Percentiles rank a stretch among this genome's conserved stretches.
Evolutionary conservation across 139 green algal species (phyloP).

Genomic region (Chlamydomonas schloesseri): DNA sequence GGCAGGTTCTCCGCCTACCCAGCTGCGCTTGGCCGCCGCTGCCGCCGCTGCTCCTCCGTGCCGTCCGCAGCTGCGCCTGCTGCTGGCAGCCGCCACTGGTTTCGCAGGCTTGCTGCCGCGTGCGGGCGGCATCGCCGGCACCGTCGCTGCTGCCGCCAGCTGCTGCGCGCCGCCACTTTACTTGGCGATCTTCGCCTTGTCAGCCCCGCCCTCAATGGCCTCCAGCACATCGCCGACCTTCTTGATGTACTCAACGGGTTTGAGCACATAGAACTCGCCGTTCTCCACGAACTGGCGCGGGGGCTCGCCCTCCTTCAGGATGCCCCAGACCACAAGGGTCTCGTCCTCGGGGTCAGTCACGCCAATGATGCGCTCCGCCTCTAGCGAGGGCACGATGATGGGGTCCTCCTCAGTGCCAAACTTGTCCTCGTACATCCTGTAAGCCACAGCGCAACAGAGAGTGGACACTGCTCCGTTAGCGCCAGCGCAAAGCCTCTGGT

Average conservation of each 20-base stretch:
- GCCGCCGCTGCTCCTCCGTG: no score
- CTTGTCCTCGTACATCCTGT: constrained; percentile 74
- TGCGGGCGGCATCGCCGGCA: no score
- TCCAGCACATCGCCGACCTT: constrained; percentile 57
- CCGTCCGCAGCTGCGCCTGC: no score
- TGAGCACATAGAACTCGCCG: constrained; percentile 78
- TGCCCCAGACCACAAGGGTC: constrained; percentile 75
- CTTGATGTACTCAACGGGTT: constrained; percentile 49
- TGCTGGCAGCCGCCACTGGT: no score
- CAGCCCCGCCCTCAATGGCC: constrained; percentile 40
- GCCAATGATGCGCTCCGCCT: constrained; percentile 77
- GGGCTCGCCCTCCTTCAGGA: constrained; percentile 68
- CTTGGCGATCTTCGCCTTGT: constrained; percentile 35
- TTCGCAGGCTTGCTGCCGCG: no score
- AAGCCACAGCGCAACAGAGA: no score
- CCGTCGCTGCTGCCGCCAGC: no score
- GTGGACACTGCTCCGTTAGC: no score
- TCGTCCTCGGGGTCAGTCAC: constrained; percentile 82
- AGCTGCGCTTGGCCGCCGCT: no score
- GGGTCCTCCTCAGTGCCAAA: constrained; percentile 77
- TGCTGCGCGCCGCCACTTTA: neutral
- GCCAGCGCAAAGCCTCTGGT: no score
- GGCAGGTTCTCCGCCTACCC: no score
- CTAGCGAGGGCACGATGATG: constrained; percentile 70
- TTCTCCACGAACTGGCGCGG: constrained; percentile 78